phyloP scores from a whole-genome alignment of 192 early-diverging fungal genomes.

The Chytriomyces confervae region DNA sequence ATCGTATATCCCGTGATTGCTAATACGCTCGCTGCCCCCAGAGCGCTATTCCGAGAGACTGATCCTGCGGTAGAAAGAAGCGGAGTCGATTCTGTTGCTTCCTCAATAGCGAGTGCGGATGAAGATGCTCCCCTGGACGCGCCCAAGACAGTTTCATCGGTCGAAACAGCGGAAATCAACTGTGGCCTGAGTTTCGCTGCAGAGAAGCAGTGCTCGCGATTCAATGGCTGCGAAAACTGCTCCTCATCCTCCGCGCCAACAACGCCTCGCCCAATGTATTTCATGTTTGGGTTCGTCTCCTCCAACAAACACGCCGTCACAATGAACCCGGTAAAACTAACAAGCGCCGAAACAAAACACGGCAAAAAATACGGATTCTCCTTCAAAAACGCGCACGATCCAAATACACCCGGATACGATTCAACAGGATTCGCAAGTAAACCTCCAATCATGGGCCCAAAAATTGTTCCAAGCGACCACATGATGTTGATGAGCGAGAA shows the following conservation, averaged over 20 bases:
- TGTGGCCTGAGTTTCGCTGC: background rate
- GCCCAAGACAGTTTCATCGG: background rate
- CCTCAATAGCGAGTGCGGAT: background rate
- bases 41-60: background rate
- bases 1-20: conserved; percentile 35
- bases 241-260: background rate
- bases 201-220: background rate
- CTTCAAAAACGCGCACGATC: conserved; percentile 63
- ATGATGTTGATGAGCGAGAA: conserved; percentile 71
- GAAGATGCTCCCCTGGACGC: background rate
- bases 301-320: conserved; percentile 54
- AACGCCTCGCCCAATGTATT: background rate
- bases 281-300: conserved; percentile 33
- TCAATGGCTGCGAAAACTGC: background rate
- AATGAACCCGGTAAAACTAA: conserved; percentile 67
- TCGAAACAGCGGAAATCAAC: background rate
- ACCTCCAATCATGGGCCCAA: conserved; percentile 78
- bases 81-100: background rate
- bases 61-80: background rate
- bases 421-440: conserved; percentile 75
- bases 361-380: conserved; percentile 84
- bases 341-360: conserved; percentile 67
- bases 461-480: conserved; percentile 21
- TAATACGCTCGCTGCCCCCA: conserved; percentile 4
- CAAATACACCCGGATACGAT: conserved; percentile 59